These are phyloP conservation scores for Myxozyma udenii DNA, from an alignment of 805 yeast genomes.

Conservation along the genomic window DNA sequence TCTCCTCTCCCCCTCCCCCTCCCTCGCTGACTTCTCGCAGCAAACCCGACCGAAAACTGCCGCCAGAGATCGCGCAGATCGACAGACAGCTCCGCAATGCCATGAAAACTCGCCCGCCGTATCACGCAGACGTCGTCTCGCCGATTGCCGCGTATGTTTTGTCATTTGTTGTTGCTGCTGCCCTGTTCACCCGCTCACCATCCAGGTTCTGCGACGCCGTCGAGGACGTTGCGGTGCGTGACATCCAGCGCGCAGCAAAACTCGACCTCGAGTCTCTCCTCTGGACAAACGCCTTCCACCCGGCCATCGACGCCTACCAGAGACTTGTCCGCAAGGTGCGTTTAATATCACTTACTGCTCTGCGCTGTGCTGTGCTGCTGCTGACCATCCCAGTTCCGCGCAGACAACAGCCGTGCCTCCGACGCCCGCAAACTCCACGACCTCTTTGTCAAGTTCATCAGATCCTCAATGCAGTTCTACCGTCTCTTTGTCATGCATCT, in stretches of 20 bases:
- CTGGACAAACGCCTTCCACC: constrained; percentile 20
- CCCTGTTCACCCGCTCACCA: not conserved
- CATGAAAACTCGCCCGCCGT: constrained; percentile 16
- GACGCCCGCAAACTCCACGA: constrained; percentile 26
- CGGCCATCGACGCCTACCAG: constrained; percentile 18
- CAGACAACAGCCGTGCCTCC: constrained; percentile 9
- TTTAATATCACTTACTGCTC: not conserved
- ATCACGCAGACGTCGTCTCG: constrained; percentile 17
- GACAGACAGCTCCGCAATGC: not conserved
- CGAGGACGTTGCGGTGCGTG: constrained; percentile 3
- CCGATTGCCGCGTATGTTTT: constrained; percentile 14
- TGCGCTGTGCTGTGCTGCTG: not conserved
- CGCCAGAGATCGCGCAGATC: not conserved
- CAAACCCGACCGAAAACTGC: not conserved
- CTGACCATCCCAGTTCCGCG: constrained; percentile 8
- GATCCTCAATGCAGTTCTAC: constrained; percentile 17
- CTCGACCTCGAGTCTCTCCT: constrained; percentile 16
- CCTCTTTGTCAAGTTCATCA: constrained; percentile 20
- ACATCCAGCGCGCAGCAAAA: constrained; percentile 10
- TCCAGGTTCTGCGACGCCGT: constrained; percentile 16
- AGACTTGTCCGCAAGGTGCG: constrained; percentile 15
- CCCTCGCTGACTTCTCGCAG: too few relatives aligned
- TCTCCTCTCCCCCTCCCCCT: too few relatives aligned
- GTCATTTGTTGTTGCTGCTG: not conserved
- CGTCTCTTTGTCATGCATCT: constrained; percentile 16